Evolutionary conservation across 352 stramenopile genomes (phyloP), one percentile per base, ranked within the genome.

Genomic region (Phytophthora pistaciae): DNA sequence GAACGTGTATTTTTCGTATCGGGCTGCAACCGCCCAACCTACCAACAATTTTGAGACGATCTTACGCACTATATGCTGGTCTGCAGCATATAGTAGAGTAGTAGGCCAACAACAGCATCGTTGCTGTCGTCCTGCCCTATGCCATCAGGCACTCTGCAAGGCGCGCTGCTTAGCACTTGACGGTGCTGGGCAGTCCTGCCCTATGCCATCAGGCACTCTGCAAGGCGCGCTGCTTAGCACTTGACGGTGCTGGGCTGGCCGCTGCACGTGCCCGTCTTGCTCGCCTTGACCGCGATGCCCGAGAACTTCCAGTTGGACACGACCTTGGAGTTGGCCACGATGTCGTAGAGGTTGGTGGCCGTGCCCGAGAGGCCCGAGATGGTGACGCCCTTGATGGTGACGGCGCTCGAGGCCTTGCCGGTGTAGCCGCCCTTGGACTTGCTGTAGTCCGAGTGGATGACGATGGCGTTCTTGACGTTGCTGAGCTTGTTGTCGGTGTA

Each of bases 231-330:
- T 27, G 50, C 36, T 71, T 68, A 74, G 57, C 69, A 76, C 62
- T 62, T 60, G 33, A 76, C 58, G 46, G 29, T 55, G 54, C 63
- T 76, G 18, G 68, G 68, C 58, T 72, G 40, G 13, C 68, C 68
- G 13, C 40, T 68, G 68, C 68, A 76, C 42, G 20, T 68, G 57
- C 63, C 68, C 21, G 36, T 63, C 21, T 66, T 64, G 46, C 42
- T 58, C 1, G 61, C 64, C 56, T 48, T 64, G 14, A 70, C 68
- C 23, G 68, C 56, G 56, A 70, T 56, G 29, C 61, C 61, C 36
- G 68, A 75, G 61, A 75, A 75, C 46, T 49, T 54, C 67, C 60
- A 74, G 66, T 56, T 66, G 11, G 60, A 60, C 44, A 69, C 62
- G 11, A 64, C 54, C 54, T 60, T 60, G 7, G 64, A 70, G 56